Conservation (phyloP, 75 land plant genomes). For the Pseudotsuga menziesii region DNA sequence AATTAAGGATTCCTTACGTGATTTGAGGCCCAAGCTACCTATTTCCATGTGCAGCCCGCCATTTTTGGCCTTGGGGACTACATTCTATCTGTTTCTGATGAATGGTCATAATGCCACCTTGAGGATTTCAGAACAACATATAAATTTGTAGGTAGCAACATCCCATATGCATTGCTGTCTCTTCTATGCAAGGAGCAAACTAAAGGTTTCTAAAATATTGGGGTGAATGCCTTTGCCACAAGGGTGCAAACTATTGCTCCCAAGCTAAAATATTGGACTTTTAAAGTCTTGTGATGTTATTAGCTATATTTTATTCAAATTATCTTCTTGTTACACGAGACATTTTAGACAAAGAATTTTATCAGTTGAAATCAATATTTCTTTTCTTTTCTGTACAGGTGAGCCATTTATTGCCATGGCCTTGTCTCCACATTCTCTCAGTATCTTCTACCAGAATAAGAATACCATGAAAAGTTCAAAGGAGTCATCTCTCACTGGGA, state of each 20-base stretch:
- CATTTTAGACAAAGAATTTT: not conserved
- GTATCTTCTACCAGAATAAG: not conserved
- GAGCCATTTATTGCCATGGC: slow-evolving; percentile 8
- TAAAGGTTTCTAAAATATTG: not conserved
- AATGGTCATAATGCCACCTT: not conserved
- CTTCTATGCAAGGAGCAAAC: not conserved
- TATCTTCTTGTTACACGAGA: not conserved
- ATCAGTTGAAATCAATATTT: not conserved
- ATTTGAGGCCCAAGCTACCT: too few species aligned
- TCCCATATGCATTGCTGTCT: not conserved
- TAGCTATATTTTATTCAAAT: not conserved
- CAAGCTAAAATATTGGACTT: not conserved
- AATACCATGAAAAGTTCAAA: not conserved
- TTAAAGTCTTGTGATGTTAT: not conserved
- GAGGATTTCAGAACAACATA: not conserved
- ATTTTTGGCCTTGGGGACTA: too few species aligned
- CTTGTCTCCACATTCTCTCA: not conserved
- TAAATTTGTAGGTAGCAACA: not conserved
- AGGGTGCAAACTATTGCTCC: not conserved
- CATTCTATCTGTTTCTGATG: too few species aligned
- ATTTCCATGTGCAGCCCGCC: too few species aligned
- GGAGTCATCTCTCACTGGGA: not conserved
- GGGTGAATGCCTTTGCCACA: not conserved
- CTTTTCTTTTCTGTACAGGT: not conserved
- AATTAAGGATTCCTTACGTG: too few species aligned